Evolutionary conservation across 1,139 yeast species (phyloP).

Genomic region (Ogataea hybrid): DNA sequence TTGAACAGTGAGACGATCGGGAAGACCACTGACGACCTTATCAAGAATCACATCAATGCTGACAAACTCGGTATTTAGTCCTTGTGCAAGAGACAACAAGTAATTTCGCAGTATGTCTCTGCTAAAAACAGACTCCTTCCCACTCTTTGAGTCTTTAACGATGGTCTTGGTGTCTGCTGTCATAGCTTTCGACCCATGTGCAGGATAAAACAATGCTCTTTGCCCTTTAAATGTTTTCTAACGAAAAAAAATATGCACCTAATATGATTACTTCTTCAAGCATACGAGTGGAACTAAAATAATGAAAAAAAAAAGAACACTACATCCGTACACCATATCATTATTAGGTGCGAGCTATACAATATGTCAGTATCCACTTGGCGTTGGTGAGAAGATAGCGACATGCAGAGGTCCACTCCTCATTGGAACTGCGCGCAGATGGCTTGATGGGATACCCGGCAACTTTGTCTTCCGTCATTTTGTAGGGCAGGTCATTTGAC

Average conservation of each 20-base stretch:
- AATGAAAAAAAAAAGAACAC: background rate
- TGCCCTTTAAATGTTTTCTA: background rate
- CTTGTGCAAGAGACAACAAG: constrained; percentile 17
- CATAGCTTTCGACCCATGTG: constrained; percentile 5
- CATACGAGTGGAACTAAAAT: background rate
- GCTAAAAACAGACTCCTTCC: constrained; percentile 11
- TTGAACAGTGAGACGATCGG: constrained; percentile 34
- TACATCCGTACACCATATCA: constrained; percentile 4
- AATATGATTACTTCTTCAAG: constrained; percentile 18
- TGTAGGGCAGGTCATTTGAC: constrained; percentile 72
- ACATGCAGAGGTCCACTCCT: constrained; percentile 91
- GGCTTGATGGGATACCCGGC: constrained; percentile 77
- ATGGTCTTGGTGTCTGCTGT: constrained; percentile 8
- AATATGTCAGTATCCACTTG: constrained; percentile 51
- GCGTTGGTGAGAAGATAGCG: constrained; percentile 72
- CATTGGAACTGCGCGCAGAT: constrained; percentile 59
- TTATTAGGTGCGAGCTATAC: constrained; percentile 22
- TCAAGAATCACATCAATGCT: constrained; percentile 20
- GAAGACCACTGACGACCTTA: constrained; percentile 32
- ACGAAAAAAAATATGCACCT: constrained; percentile 8
- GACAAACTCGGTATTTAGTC: constrained; percentile 17
- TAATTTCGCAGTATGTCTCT: constrained; percentile 10
- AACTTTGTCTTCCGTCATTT: constrained; percentile 58
- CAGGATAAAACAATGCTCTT: background rate
- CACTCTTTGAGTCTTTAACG: constrained; percentile 4